Conservation (phyloP, 805 yeast species). For the Yarrowia sp. region DNA sequence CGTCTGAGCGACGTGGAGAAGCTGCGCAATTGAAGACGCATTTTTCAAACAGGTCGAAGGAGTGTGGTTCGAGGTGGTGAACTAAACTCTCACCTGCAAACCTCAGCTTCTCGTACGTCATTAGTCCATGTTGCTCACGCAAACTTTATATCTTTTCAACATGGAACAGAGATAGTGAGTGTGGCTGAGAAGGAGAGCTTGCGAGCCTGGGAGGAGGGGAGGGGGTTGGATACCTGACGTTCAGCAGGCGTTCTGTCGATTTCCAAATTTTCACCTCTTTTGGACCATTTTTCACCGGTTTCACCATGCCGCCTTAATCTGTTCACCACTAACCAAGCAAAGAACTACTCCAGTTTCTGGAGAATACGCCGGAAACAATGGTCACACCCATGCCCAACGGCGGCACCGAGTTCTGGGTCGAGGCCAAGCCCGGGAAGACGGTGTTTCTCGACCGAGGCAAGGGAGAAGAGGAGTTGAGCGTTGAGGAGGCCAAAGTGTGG, state of each 20-base stretch:
- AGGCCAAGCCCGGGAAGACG: constrained; percentile 32
- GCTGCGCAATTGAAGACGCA: constrained; percentile 38
- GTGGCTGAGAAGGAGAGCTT: not conserved
- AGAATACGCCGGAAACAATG: constrained; percentile 32
- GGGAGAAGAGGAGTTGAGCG: constrained; percentile 26
- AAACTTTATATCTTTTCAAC: constrained; percentile 19
- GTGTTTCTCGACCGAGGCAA: constrained; percentile 27
- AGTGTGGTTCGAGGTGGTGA: constrained; percentile 22
- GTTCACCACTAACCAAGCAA: constrained; percentile 16
- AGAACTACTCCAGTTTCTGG: constrained; percentile 23
- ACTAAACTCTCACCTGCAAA: constrained; percentile 20
- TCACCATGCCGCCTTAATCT: too few relatives aligned
- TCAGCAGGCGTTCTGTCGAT: not conserved
- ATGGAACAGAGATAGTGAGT: constrained; percentile 33
- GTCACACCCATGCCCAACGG: constrained; percentile 37
- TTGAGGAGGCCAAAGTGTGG: constrained; percentile 35
- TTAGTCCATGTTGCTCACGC: constrained; percentile 31
- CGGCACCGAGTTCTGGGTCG: constrained; percentile 39
- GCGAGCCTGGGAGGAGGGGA: too few relatives aligned
- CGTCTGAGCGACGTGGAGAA: constrained; percentile 36
- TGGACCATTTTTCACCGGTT: too few relatives aligned
- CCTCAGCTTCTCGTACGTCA: constrained; percentile 4
- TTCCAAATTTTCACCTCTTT: not conserved
- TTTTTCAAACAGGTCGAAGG: not conserved
- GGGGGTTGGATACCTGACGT: too few relatives aligned